These are phyloP conservation scores for Boletus sp. DNA, from an alignment of 768 basidiomycete species.

Conservation along the genomic window DNA sequence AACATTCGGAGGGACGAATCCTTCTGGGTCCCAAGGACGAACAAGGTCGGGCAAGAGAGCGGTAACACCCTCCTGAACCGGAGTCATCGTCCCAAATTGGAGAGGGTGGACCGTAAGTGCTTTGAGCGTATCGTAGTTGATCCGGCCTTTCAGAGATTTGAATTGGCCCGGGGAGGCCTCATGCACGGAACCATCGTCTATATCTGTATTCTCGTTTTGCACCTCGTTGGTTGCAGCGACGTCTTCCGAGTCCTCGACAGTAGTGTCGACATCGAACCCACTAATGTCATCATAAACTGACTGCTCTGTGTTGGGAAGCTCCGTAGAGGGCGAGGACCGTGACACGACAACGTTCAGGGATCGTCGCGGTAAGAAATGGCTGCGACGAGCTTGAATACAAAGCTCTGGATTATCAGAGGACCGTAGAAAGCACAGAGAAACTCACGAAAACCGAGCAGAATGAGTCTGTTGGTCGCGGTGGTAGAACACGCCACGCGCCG, in stretches of 20 bases:
- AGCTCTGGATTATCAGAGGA: background rate
- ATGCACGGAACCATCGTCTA: background rate
- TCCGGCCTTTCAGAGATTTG: slow-evolving; percentile 34
- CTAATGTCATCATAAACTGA: background rate
- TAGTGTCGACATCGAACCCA: background rate
- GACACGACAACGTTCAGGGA: slow-evolving; percentile 1
- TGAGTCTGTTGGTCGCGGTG: background rate
- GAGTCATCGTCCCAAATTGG: slow-evolving; percentile 67
- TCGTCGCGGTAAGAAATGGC: background rate
- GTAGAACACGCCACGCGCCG: background rate
- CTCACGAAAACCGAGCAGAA: slow-evolving; percentile 11
- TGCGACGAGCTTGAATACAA: slow-evolving; percentile 1
- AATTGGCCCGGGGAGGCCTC: slow-evolving; percentile 29
- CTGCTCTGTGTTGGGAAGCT: background rate
- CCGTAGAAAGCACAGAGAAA: background rate
- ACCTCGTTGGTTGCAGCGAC: background rate
- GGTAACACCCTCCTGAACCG: slow-evolving; percentile 80
- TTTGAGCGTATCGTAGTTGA: slow-evolving; percentile 46
- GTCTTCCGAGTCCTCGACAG: background rate
- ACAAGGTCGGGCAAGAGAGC: slow-evolving; percentile 71
- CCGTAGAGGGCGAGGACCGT: background rate
- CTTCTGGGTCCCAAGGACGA: slow-evolving; percentile 45
- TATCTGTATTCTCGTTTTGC: background rate
- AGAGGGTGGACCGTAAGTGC: slow-evolving; percentile 68
- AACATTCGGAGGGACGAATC: slow-evolving; percentile 3